These are phyloP conservation scores for Podospora didyma DNA, from an alignment of 495 filamentous ascomycete species.

Conservation along the genomic window DNA sequence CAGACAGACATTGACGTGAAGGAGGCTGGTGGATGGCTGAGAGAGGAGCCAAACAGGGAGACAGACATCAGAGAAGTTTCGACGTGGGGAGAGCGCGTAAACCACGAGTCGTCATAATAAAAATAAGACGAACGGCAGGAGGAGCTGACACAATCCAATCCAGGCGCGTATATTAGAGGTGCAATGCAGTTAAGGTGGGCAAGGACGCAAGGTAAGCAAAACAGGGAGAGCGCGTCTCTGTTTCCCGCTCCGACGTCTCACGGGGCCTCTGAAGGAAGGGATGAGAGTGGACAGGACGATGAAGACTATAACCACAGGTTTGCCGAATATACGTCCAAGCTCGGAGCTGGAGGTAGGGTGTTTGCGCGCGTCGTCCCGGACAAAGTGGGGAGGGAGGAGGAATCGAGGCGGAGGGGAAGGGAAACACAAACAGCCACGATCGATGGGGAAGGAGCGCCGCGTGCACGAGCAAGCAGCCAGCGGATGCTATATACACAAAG, in stretches of 20 bases:
- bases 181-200: too few relatives aligned
- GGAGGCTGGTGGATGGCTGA: not conserved
- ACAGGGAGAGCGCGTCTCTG: constrained; percentile 22
- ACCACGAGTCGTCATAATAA: not conserved
- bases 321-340: constrained; percentile 27
- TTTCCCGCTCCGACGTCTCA: constrained; percentile 14
- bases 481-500: not conserved
- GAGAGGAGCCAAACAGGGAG: not conserved
- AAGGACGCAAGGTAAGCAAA: constrained; percentile 9
- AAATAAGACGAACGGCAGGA: not conserved
- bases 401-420: not conserved
- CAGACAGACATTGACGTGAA: not conserved
- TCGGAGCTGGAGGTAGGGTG: not conserved
- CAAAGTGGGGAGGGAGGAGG: not conserved
- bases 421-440: too few relatives aligned
- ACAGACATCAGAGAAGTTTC: not conserved
- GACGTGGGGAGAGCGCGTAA: not conserved
- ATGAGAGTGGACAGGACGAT: constrained; percentile 15
- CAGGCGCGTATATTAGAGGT: constrained; percentile 15
- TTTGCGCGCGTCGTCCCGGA: constrained; percentile 5
- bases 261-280: constrained; percentile 8
- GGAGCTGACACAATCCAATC: not conserved
- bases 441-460: too few relatives aligned
- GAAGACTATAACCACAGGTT: constrained; percentile 18
- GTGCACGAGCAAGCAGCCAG: too few relatives aligned